Base-by-base conservation (phyloP, 805 yeast genomes). In the Teunomyces cretensis region DNA sequence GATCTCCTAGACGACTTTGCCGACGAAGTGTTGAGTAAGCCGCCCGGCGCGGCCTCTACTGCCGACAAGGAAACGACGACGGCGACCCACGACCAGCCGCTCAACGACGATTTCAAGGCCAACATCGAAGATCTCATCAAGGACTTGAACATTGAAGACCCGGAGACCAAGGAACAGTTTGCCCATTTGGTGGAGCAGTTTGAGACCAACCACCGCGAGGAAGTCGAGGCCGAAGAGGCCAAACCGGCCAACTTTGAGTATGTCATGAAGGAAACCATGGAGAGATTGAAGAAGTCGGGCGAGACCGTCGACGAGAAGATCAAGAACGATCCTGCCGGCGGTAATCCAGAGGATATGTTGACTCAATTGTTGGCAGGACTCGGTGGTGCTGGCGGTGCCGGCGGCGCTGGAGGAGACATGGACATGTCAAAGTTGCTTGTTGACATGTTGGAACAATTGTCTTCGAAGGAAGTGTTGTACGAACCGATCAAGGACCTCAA, bases 1-100 rank as follows among this genome's bases (percentile, higher is more conserved):
- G 96, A 88, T 56, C 73, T 88, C 48, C 72, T 92, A 42, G 96
- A 90, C 58, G 97, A 90, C 50, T 86, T 86, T 60, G 88, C 84
- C 33, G 88, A 83, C 48, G 88, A 82, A 46, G 75, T 84, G 0
- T 68, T 86, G 45, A 77, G 77, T 47, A 74, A 79, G 52, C 83
- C 85, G 1, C 86, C 85, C 1, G 86, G 83, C 3, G 67, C 77
- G 0, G 68, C 60, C 5, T 9, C 24, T n/a, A 12, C 15, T 2
- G 51, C 41, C 11, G 43, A 44, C 6, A 53, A 46, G n/a, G 39
- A 46, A 13, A 37, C 38, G 15, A 37, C 46, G 6, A 33, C 45
- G 12, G 41, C 43, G 27, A 37, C 49, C 1, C 51, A 46, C 3
- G 45, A 39, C 38, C 56, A 50, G 37, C 62, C 63, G 14, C 26